Evolutionary conservation across 306 rosid genomes (phyloP), one percentile per base, ranked within the genome.

Genomic region (Lathyrus aphaca): DNA sequence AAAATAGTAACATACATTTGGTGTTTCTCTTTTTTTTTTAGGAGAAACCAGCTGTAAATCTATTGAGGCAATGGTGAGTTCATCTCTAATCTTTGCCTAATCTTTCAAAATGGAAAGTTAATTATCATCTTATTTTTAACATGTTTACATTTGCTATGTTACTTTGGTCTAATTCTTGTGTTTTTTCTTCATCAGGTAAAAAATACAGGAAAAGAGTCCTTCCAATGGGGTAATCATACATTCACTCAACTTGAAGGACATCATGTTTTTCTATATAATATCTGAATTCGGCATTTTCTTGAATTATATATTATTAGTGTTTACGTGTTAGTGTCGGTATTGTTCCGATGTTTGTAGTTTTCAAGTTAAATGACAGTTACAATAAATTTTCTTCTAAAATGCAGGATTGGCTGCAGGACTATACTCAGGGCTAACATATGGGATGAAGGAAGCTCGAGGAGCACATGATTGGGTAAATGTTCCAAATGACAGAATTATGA

Each of bases 331-430:
- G 14, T 13, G 8, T 43, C 7, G 5, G 15, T 42, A 10, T 42
- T 42, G 14, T 13, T 2, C 14, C 7, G 15, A 15, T 42, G 15
- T 42, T 42, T 42, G 0, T 12, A 42, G n/a, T 9, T 42, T 42
- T 42, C 15, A 12, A 42, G 46, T 3, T 55, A 51, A 64, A 7
- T 43, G 56, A 46, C 30, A 16, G 60, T 72, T 18, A 63, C 44
- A 17, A 8, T 32, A 6, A 6, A 6, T 32, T 25, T 46, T 42
- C n/a, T 63, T 48, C 29, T 25, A 25, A 66, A 64, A 46, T 76
- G 76, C 77, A 93, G 96, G 98, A 43, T 74, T 88, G 74, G 91
- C 90, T 69, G 97, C 97, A 14, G 97, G 97, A 51, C 71, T 93
- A 16, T 87, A 90, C 73, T 88, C 98, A 16, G 96, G 97, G 29